These are phyloP conservation scores for Claviceps pusilla DNA, from an alignment of 2,329 filamentous ascomycete species.

Conservation along the genomic window DNA sequence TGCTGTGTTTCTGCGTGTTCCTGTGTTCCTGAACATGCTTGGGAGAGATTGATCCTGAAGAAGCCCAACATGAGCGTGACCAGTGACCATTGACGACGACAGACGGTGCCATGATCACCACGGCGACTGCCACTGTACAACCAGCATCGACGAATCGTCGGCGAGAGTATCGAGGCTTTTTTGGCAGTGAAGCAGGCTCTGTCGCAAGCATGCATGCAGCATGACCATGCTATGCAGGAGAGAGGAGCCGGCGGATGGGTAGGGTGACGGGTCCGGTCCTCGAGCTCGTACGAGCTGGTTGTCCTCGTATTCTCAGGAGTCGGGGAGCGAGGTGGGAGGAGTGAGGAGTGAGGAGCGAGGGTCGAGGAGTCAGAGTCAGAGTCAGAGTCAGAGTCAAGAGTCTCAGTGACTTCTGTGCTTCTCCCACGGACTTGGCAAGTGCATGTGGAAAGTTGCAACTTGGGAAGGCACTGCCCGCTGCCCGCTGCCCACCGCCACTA, in stretches of 20 bases:
- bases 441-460: not conserved
- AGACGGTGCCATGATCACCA: not conserved
- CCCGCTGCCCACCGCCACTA: too few relatives aligned
- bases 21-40: not conserved
- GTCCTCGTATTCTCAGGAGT: conserved; percentile 2
- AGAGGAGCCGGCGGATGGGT: not conserved
- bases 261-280: too few relatives aligned
- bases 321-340: too few relatives aligned
- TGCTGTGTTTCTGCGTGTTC: not conserved
- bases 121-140: not conserved
- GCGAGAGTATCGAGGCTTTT: not conserved
- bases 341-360: too few relatives aligned
- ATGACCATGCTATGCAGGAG: not conserved
- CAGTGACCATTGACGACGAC: not conserved
- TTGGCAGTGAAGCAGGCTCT: not conserved
- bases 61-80: not conserved
- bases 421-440: not conserved
- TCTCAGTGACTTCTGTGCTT: not conserved
- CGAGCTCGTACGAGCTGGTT: not conserved
- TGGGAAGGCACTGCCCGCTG: conserved; percentile 1
- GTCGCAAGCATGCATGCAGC: not conserved
- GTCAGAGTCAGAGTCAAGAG: too few relatives aligned
- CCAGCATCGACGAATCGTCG: not conserved
- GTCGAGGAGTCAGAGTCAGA: too few relatives aligned
- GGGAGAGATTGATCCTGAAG: not conserved